Base-by-base conservation (phyloP, 2,329 filamentous ascomycete species). In the Ophiostoma novo-ulmi region DNA sequence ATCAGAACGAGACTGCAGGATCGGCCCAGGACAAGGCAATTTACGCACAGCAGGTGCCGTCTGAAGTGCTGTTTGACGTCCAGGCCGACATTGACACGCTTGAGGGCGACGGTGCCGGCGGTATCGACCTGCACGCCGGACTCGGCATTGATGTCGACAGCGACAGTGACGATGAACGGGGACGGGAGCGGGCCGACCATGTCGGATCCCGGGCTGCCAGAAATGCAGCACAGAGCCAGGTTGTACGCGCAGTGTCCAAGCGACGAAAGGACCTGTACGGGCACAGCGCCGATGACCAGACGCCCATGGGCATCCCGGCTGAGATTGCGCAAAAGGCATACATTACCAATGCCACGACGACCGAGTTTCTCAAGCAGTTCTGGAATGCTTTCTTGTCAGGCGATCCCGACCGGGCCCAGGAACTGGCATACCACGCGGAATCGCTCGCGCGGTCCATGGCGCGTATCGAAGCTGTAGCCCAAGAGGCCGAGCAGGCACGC, bases 341-440 rank as follows among this genome's bases (percentile, higher is more conserved):
- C 58, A 79, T 88, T 70, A 97, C 94, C 0, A 93, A 98, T 78
- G 94, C 94, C 69, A 99, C 95, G 0, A 96, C 93, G 0, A 90
- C 92, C 52, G 95, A 99, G 77, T 99, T 98, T 76, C 82, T 99
- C n/a, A 92, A 94, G 76, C 96, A 98, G 79, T 99, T 99, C 82
- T 99, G 94, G 94, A 86, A 88, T 44, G 89, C 94, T 0, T 99
- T 97, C 77, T 85, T 97, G 36, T 97, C 94, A 0, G 94, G 94
- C 17, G 92, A 97, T 77, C 82, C 91, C 0, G 89, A 92, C 72
- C 89, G 92, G 44, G 92, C 92, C 0, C 85, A 85, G 61, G 94
- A 99, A 80, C 85, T 97, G 17, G 88, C 89, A 7, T 93, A 91
- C 73, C 85, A 97, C 66, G 89, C 91, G 8, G 92, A 97, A 78